These are phyloP conservation scores for Lasiodiplodia sp. DNA, from an alignment of 2,329 filamentous ascomycete species.

Conservation along the genomic window DNA sequence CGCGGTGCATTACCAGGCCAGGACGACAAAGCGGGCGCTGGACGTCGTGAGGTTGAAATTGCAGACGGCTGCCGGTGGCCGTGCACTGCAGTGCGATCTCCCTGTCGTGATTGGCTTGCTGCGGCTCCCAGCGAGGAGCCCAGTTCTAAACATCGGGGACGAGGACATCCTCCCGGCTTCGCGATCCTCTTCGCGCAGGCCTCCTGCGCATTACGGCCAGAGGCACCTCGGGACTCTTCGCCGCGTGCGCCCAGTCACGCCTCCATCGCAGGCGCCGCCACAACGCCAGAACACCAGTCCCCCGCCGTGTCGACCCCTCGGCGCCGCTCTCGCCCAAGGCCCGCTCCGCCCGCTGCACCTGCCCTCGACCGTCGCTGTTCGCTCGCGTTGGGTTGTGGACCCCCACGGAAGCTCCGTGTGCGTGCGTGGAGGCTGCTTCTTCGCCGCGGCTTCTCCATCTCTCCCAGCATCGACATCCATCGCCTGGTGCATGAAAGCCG, in stretches of 20 bases:
- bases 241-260: background rate
- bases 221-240: background rate
- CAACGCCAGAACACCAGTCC: background rate
- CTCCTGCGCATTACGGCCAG: slow-evolving; percentile 1
- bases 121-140: slow-evolving; percentile 15
- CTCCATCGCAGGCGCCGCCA: slow-evolving; percentile 16
- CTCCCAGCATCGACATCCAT: background rate
- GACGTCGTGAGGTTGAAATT: background rate
- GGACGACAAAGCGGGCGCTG: background rate
- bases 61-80: slow-evolving; percentile 2
- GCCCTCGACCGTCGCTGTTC: background rate
- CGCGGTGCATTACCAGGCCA: background rate
- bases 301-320: slow-evolving; percentile 2
- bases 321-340: background rate
- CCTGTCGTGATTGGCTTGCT: slow-evolving; percentile 19
- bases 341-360: background rate
- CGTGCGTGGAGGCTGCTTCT: background rate
- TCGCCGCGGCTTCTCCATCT: background rate
- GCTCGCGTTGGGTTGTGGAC: background rate
- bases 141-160: slow-evolving; percentile 18
- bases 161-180: slow-evolving; percentile 16
- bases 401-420: background rate
- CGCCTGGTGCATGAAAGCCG: slow-evolving; percentile 8
- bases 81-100: slow-evolving; percentile 16
- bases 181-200: slow-evolving; percentile 18